These are phyloP conservation scores for Cladosporium phlei DNA, from an alignment of 2,329 filamentous ascomycete species.

Conservation along the genomic window DNA sequence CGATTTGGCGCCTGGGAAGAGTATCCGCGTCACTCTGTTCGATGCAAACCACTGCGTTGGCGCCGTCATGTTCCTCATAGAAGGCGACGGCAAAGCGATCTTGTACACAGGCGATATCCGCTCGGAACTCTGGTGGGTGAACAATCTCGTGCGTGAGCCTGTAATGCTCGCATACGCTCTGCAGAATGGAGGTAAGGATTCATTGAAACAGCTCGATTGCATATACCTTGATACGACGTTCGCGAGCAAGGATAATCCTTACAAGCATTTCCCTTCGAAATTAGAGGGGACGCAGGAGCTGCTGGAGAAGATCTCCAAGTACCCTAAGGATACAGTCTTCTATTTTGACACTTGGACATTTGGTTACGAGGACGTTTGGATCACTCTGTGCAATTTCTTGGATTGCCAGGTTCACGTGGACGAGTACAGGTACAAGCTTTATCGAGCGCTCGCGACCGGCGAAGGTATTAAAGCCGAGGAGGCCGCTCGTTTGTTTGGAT, in stretches of 20 bases:
- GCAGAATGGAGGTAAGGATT: slow-evolving; percentile 24
- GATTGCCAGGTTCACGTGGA: slow-evolving; percentile 74
- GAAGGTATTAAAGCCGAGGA: slow-evolving; percentile 41
- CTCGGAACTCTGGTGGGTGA: slow-evolving; percentile 82
- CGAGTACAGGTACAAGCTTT: slow-evolving; percentile 70
- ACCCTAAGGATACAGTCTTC: slow-evolving; percentile 71
- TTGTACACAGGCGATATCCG: slow-evolving; percentile 88
- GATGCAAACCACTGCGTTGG: slow-evolving; percentile 91
- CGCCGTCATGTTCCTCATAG: slow-evolving; percentile 87
- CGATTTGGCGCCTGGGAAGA: slow-evolving; percentile 63
- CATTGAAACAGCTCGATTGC: slow-evolving; percentile 65
- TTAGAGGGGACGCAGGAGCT: slow-evolving; percentile 72
- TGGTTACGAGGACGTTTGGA: slow-evolving; percentile 89
- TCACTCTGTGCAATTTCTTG: slow-evolving; percentile 68
- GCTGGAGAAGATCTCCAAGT: slow-evolving; percentile 60
- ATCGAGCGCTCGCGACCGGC: slow-evolving; percentile 52
- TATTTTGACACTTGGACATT: slow-evolving; percentile 89
- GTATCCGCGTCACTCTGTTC: slow-evolving; percentile 76
- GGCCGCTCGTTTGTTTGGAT: slow-evolving; percentile 62
- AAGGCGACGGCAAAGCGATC: slow-evolving; percentile 65
- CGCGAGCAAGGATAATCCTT: slow-evolving; percentile 47
- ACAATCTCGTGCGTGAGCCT: slow-evolving; percentile 65
- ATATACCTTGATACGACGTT: slow-evolving; percentile 91
- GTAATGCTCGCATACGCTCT: slow-evolving; percentile 66
- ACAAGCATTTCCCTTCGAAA: slow-evolving; percentile 57